Evolutionary conservation across 805 yeast species (phyloP), one percentile per base, ranked within the genome.

Genomic region (Maudiozyma turicensis): DNA sequence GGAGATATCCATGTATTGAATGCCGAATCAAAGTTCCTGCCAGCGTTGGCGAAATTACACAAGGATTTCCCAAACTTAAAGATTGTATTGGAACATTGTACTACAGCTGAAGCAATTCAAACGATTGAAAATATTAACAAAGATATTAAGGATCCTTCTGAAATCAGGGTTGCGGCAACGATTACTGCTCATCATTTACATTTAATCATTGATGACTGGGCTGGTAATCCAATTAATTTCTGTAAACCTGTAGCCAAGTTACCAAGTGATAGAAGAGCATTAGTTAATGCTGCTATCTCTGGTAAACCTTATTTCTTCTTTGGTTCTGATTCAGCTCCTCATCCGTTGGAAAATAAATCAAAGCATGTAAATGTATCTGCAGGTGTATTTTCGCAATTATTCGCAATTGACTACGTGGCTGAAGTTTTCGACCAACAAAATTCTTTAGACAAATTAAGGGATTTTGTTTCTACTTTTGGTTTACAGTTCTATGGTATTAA

Each of bases 241-340:
- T 93, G 99, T 73, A 93, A 93, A 66, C 99, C 99, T 2, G 98
- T 93, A 45, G 99, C 99, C 38, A 93, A 93, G 66, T 71, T 89
- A 37, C 96, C 97, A 32, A 73, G 71, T 30, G 99, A 93, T 63
- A 81, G 84, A 58, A 74, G 78, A 48, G 91, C 96, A 1, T 71
- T 93, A 41, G 76, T 93, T 6, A 74, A 72, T 37, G 98, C 99
- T 39, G 99, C 97, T 1, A 82, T 86, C 8, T 81, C 93, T 1
- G 98, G 98, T 5, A 81, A 84, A 56, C 87, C 95, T 40, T 90
- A 82, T 72, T 93, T 90, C 67, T 87, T 93, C 72, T 93, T 90
- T 63, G 99, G 99, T 6, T 86, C 96, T 1, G 99, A 93, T 66
- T 87, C 96, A 26, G 99, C 99, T 32, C 99, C 99, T 29, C 99